Conservation (phyloP, 805 yeast species). For the Lipomyces mesembrius region DNA sequence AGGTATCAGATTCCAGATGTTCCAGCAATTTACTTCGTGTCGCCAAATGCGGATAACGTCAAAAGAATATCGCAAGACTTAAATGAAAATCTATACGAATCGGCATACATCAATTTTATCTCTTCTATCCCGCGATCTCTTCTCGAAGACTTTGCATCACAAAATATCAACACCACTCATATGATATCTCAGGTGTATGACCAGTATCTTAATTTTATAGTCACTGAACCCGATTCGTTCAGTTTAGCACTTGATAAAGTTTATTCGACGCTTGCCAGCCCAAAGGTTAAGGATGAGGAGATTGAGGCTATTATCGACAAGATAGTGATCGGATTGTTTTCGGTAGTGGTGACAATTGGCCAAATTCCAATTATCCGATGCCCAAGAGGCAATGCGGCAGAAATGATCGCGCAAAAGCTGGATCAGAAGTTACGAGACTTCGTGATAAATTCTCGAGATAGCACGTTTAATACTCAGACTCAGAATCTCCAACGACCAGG, state of each 20-base stretch:
- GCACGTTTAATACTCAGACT: constrained; percentile 25
- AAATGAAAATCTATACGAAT: constrained; percentile 73
- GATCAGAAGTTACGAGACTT: constrained; percentile 86
- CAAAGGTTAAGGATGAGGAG: constrained; percentile 71
- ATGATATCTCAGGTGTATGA: constrained; percentile 88
- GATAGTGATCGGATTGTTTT: constrained; percentile 80
- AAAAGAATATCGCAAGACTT: constrained; percentile 67
- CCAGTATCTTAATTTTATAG: constrained; percentile 89
- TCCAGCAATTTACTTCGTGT: constrained; percentile 89
- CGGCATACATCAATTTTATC: constrained; percentile 83
- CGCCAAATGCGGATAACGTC: constrained; percentile 82
- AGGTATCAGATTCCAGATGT: constrained; percentile 91
- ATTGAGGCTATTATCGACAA: constrained; percentile 70
- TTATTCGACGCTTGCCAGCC: constrained; percentile 71
- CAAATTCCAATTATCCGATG: constrained; percentile 89
- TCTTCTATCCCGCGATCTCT: constrained; percentile 75
- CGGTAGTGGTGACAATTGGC: constrained; percentile 55
- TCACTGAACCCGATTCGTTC: constrained; percentile 89
- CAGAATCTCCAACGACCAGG: constrained; percentile 23
- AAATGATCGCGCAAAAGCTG: constrained; percentile 83
- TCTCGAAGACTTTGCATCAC: constrained; percentile 81
- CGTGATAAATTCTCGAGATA: constrained; percentile 66
- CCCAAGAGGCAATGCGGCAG: constrained; percentile 93
- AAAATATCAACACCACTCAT: constrained; percentile 67
- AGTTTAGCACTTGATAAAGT: constrained; percentile 70